Percentiles rank a stretch among this genome's conserved stretches.
Evolutionary conservation across 306 rosid species (phyloP).

Genomic region (Glycyrrhiza uralensis): DNA sequence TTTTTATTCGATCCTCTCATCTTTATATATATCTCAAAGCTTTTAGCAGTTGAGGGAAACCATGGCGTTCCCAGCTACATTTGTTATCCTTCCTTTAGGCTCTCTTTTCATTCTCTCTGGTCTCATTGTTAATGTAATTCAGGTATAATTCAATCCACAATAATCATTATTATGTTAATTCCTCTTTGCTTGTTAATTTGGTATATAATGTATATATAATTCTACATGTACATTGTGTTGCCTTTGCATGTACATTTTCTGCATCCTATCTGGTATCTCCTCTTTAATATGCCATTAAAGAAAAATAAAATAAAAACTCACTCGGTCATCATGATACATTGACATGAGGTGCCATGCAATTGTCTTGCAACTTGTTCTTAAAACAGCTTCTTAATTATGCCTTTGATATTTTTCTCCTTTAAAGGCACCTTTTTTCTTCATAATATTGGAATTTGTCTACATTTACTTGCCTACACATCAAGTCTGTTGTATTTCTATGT

Average conservation of each 20-base stretch:
- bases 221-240: not conserved
- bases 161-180: not conserved
- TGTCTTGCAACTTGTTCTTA: not conserved
- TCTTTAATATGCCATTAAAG: not conserved
- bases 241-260: not conserved
- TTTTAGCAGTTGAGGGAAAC: not conserved
- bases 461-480: not conserved
- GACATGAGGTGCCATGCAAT: too few species aligned
- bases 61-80: conserved; percentile 75
- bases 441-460: not conserved
- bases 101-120: conserved; percentile 75
- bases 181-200: too few species aligned
- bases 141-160: conserved; percentile 38
- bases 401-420: not conserved
- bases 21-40: not conserved
- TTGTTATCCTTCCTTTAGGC: conserved; percentile 67
- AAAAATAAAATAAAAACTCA: not conserved
- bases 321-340: not conserved
- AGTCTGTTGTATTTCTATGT: not conserved
- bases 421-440: not conserved
- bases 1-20: not conserved
- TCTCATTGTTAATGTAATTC: conserved; percentile 62
- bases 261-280: not conserved
- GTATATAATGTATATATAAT: too few species aligned
- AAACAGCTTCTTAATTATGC: not conserved